phyloP scores from a whole-genome alignment of 1,284 basidiomycete genomes.

The Melampsora occidentalis region DNA sequence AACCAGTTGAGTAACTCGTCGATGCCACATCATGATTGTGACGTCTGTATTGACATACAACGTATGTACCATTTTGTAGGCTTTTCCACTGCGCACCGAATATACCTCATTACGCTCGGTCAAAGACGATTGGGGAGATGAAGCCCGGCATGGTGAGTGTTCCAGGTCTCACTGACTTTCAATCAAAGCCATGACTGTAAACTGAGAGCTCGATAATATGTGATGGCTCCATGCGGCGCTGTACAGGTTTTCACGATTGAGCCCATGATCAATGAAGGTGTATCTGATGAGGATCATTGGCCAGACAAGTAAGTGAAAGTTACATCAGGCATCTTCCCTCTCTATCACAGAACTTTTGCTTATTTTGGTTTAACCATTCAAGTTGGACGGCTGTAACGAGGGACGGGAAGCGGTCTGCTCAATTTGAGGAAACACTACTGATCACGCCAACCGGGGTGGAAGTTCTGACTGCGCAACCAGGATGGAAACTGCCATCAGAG shows the following conservation, averaged over 20 bases:
- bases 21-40: slow-evolving; percentile 57
- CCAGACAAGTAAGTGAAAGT: slow-evolving; percentile 47
- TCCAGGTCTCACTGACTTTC: neutral
- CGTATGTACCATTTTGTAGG: slow-evolving; percentile 55
- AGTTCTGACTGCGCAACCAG: slow-evolving; percentile 68
- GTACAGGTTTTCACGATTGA: slow-evolving; percentile 57
- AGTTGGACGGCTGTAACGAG: slow-evolving; percentile 85
- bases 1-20: slow-evolving; percentile 76
- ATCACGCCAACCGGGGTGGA: slow-evolving; percentile 90
- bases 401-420: slow-evolving; percentile 84
- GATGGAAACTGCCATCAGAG: slow-evolving; percentile 38
- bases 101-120: slow-evolving; percentile 56
- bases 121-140: slow-evolving; percentile 57
- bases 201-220: neutral
- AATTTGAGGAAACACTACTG: slow-evolving; percentile 92
- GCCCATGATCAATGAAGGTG: slow-evolving; percentile 81
- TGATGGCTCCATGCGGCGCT: slow-evolving; percentile 39
- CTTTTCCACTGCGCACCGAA: slow-evolving; percentile 56
- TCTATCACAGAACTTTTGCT: slow-evolving; percentile 29
- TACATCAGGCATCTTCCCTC: neutral
- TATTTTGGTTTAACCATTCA: slow-evolving; percentile 62
- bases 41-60: slow-evolving; percentile 11
- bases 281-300: slow-evolving; percentile 50
- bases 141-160: slow-evolving; percentile 45
- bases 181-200: neutral